Evolutionary conservation across 2,329 filamentous ascomycete species (phyloP), one percentile per base, ranked within the genome.

Genomic region (Alternaria atra): DNA sequence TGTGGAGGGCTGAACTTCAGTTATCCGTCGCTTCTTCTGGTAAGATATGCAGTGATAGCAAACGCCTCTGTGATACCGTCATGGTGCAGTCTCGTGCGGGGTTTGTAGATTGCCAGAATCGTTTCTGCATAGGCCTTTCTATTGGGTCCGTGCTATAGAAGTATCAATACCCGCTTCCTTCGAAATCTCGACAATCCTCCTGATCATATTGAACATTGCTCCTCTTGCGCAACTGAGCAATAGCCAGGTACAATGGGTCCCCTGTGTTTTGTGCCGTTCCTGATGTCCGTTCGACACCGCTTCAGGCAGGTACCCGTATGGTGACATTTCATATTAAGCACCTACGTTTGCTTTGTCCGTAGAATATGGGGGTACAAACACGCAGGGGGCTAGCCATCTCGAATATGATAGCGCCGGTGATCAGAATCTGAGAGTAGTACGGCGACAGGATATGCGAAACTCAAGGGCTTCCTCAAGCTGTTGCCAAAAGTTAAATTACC

Each of bases 1-100:
- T 52, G 61, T 67, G 67, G 65, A 65, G 60, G 66, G 63, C 64
- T 64, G 61, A 65, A 47, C 23, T 43, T 44, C 32, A 58, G 47
- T 44, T 23, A 56, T 34, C 56, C 40, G 54, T 53, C 30, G 42
- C 17, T 35, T 51, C n/a, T 29, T 30, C 30, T 44, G 32, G 27
- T 12, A 34, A 27, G 44, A 20, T 29, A 9, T 37, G n/a, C 55
- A 29, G 37, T 35, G 12, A 37, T 29, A 25, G 15, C 51, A 34
- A 35, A 20, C 20, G 15, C 30, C 4, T 35, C n/a, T 13, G n/a
- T 43, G 32, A 23, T 12, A 13, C n/a, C 12, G 20, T 35, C 17
- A 12, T 40, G 27, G 25, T 15, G 34, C 15, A 34, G 9, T 40
- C 15, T 52, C 35, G 20, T 37, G 35, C 20, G 25, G 23, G 42